Evolutionary conservation across 2,329 filamentous ascomycete genomes (phyloP).

Genomic region (Penicillium sp.): DNA sequence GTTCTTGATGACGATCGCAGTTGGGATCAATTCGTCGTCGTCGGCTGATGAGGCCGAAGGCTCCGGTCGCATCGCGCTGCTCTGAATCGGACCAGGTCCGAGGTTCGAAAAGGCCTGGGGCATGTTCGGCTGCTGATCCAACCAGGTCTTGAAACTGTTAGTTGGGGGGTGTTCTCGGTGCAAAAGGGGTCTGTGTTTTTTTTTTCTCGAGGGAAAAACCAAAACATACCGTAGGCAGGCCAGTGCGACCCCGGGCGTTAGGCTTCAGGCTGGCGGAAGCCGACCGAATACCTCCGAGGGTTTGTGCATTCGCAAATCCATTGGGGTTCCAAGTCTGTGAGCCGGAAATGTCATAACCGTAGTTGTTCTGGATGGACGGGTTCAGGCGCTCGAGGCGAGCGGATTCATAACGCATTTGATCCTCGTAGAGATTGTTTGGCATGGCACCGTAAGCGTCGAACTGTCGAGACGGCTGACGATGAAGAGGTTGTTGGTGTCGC

Average conservation of each 20-base stretch:
- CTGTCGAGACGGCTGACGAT: slow-evolving; percentile 73
- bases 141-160: slow-evolving; percentile 57
- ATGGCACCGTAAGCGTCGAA: slow-evolving; percentile 74
- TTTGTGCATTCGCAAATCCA: slow-evolving; percentile 67
- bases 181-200: neutral
- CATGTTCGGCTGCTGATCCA: slow-evolving; percentile 58
- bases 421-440: slow-evolving; percentile 71
- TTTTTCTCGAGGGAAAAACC: neutral
- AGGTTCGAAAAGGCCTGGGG: slow-evolving; percentile 50
- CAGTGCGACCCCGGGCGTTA: slow-evolving; percentile 56
- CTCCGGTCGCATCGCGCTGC: slow-evolving; percentile 45
- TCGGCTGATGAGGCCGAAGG: slow-evolving; percentile 41
- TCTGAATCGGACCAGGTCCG: slow-evolving; percentile 45
- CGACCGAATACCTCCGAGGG: slow-evolving; percentile 65
- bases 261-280: slow-evolving; percentile 60
- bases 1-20: slow-evolving; percentile 98
- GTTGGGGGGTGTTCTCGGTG: neutral
- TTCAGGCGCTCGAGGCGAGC: slow-evolving; percentile 59
- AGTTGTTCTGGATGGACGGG: slow-evolving; percentile 58
- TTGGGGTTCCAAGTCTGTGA: slow-evolving; percentile 80
- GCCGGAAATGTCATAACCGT: slow-evolving; percentile 69
- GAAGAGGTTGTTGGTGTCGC: slow-evolving; percentile 65
- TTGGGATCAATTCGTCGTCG: slow-evolving; percentile 89
- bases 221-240: slow-evolving; percentile 71
- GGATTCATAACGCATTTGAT: slow-evolving; percentile 61